Evolutionary conservation across 208 protist genomes (phyloP), one percentile per base, ranked within the genome.

Genomic region (Naegleria gruberi): DNA sequence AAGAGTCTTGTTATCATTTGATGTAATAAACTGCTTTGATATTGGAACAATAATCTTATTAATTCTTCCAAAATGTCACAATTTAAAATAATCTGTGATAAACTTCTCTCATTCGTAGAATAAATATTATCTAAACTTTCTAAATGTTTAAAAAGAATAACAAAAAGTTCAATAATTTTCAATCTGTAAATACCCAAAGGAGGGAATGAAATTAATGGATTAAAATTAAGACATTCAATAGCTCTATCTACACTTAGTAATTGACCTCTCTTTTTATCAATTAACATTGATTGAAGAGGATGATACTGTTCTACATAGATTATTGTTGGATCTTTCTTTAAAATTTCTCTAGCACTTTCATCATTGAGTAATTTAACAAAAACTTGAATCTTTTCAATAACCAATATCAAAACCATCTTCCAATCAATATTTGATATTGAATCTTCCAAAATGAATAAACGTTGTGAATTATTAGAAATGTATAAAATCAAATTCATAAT

Each of bases 21-120:
- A 77, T 77, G 65, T 77, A 77, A 77, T 77, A 77, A 77, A 77
- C 65, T 77, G 34, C 30, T 37, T 77, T 77, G 65, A 37, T 77
- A 77, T 77, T 77, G 65, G n/a, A 77, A 77, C 12, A 77, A 5
- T 77, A 77, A 77, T 77, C 65, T 19, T 37, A 77, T 77, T 77
- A 77, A 77, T 77, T 77, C 65, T 77, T 77, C 30, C 34, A 77
- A 77, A 77, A 77, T n/a, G 12, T 77, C 65, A 6, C 26, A 77
- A 37, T 77, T 37, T 19, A 77, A n/a, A 37, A 77, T 37, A 1
- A 37, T 37, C 12, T 30, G 30, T 37, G 30, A 37, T 8, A 77
- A n/a, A 37, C 4, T 5, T n/a, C 4, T n/a, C 15, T 55, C 46
- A 19, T 5, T 19, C 15, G 46, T 19, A 55, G 46, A 55, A 37